phyloP scores from a whole-genome alignment of 805 yeast genomes.

The Spathaspora girioi region DNA sequence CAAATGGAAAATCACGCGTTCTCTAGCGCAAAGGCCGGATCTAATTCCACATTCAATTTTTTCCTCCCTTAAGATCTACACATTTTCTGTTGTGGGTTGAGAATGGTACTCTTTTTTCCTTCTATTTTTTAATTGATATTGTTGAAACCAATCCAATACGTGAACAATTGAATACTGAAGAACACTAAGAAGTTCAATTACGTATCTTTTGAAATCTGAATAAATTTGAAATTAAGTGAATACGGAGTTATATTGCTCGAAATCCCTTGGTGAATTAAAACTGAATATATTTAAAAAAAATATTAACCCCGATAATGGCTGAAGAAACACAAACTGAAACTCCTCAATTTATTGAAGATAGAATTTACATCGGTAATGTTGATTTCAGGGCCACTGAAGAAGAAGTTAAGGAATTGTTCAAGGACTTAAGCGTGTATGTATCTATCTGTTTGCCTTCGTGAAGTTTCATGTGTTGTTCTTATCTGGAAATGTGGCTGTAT shows the following conservation, averaged over 20 bases:
- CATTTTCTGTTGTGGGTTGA: neutral
- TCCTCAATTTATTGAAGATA: conserved; percentile 33
- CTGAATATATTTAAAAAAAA: neutral
- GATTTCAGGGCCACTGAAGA: conserved; percentile 40
- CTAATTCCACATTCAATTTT: neutral
- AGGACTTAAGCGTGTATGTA: conserved; percentile 40
- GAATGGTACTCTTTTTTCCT: neutral
- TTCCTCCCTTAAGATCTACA: neutral
- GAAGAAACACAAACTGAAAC: neutral
- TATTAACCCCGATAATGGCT: neutral
- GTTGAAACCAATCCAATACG: neutral
- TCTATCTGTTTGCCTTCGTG: neutral
- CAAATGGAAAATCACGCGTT: no score
- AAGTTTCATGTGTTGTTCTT: neutral
- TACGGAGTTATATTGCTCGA: neutral
- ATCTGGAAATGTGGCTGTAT: neutral
- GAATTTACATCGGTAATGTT: conserved; percentile 43
- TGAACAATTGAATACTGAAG: neutral
- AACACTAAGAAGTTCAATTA: neutral
- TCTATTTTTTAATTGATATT: neutral
- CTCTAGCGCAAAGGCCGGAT: no score
- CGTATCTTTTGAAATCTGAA: neutral
- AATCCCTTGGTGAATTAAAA: neutral
- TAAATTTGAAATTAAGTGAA: neutral
- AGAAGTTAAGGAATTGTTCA: conserved; percentile 46